Percentiles rank a stretch among this genome's conserved stretches.
Conservation (phyloP, 2,329 filamentous ascomycete genomes). For the Cordyceps fumosorosea region DNA sequence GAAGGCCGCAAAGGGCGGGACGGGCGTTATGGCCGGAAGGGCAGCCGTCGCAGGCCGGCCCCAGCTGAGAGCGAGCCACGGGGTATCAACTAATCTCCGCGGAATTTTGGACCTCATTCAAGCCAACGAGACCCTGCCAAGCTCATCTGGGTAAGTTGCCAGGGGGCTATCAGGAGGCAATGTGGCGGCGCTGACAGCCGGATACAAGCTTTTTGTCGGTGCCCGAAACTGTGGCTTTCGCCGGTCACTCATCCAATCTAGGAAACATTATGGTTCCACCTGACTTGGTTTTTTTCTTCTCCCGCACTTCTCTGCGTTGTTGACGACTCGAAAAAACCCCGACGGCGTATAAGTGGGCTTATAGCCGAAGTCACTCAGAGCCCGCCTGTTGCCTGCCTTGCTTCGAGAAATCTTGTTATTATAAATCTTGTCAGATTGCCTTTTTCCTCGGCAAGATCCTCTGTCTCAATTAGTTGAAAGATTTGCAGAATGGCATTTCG, state of each 20-base stretch:
- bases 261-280: background rate
- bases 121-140: background rate
- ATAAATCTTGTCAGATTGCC: background rate
- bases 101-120: background rate
- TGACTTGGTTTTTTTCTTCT: background rate
- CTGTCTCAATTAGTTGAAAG: no score
- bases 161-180: background rate
- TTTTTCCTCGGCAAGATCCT: background rate
- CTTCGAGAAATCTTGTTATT: background rate
- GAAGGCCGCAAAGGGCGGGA: background rate
- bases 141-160: background rate
- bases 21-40: background rate
- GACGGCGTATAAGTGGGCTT: background rate
- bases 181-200: background rate
- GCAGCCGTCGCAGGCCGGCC: background rate
- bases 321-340: conserved; percentile 7
- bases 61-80: background rate
- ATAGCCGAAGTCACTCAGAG: background rate
- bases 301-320: background rate
- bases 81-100: background rate
- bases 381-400: background rate
- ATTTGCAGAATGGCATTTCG: background rate
- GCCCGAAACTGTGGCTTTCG: background rate
- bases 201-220: no score
- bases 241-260: background rate